Conservation (phyloP, 2,329 filamentous ascomycete genomes). For the Chalara sp. region DNA sequence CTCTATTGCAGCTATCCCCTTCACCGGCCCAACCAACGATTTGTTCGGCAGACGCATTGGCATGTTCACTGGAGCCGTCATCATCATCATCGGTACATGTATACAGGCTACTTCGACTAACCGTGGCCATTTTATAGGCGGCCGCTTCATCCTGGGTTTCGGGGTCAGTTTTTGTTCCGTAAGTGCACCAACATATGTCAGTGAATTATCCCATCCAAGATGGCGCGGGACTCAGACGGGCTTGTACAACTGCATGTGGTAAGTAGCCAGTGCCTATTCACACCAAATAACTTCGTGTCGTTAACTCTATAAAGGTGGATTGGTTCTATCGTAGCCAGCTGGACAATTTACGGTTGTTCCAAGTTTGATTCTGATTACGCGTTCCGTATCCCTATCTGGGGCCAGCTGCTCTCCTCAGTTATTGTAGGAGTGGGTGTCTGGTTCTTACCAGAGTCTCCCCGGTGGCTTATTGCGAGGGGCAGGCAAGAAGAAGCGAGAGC, state of each 20-base stretch:
- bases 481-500: slow-evolving; percentile 36
- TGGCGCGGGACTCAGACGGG: background rate
- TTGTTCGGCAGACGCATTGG: slow-evolving; percentile 19
- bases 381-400: background rate
- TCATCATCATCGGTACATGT: slow-evolving; percentile 35
- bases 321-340: slow-evolving; percentile 21
- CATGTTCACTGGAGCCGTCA: slow-evolving; percentile 27
- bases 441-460: slow-evolving; percentile 42
- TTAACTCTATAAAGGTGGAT: slow-evolving; percentile 12
- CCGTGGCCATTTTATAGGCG: slow-evolving; percentile 35
- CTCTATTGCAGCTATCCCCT: slow-evolving; percentile 36
- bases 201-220: background rate
- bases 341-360: slow-evolving; percentile 12
- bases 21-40: slow-evolving; percentile 31
- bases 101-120: slow-evolving; percentile 29
- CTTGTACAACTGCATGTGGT: slow-evolving; percentile 29
- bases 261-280: slow-evolving; percentile 47
- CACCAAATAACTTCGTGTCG: background rate
- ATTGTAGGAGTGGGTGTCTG: slow-evolving; percentile 31
- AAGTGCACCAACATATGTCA: background rate
- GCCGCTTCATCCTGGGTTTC: slow-evolving; percentile 52
- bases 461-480: slow-evolving; percentile 38
- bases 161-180: slow-evolving; percentile 34
- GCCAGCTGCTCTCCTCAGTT: slow-evolving; percentile 5
- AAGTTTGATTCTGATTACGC: background rate